Evolutionary conservation across 768 basidiomycete genomes (phyloP), one percentile per base, ranked within the genome.

Genomic region (Grammothele lineata): DNA sequence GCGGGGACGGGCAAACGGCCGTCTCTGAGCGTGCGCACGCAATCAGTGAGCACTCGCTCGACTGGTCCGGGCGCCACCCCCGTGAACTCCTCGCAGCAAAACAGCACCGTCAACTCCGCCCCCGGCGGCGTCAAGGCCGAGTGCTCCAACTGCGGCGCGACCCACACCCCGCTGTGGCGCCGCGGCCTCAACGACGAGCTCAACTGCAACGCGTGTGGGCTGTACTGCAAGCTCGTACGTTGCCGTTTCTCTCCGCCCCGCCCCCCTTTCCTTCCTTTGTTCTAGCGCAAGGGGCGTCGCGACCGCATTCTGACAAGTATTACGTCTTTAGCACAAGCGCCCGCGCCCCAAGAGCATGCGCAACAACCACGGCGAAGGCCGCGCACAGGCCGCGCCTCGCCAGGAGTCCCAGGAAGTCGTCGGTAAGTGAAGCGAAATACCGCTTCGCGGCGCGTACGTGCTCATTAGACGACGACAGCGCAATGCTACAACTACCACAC

Each of bases 401-500:
- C 79, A 77, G 58, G 87, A 87, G 62, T 72, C 81, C 43, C 76
- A 81, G 53, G 87, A 89, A 65, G 78, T 86, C 56, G 81, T 82
- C 64, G 80, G 84, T 83, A 66, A 63, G 77, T 72, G 37, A 21
- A 25, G 40, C 9, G 30, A 32, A 15, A 15, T 32, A 9, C 51
- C 3, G 15, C 38, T 30, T 45, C 37, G 46, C 30, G 32, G 39
- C 64, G 56, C 59, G 53, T 52, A 40, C 23, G 42, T 53, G 55
- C 36, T 54, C 43, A 39, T 38, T 42, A 35, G 21, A 26, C 17
- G 4, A 18, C 32, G 38, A 53, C 73, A 75, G 89, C 88, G 3
- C 87, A 90, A 71, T 92, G 89, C 70, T 89, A 84, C 67, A 92
- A 91, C 60, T 92, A 89, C 70, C 85, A 90, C 59, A 92, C 90